phyloP scores from a whole-genome alignment of 495 filamentous ascomycete species.

The Evansstolkia leycettana region DNA sequence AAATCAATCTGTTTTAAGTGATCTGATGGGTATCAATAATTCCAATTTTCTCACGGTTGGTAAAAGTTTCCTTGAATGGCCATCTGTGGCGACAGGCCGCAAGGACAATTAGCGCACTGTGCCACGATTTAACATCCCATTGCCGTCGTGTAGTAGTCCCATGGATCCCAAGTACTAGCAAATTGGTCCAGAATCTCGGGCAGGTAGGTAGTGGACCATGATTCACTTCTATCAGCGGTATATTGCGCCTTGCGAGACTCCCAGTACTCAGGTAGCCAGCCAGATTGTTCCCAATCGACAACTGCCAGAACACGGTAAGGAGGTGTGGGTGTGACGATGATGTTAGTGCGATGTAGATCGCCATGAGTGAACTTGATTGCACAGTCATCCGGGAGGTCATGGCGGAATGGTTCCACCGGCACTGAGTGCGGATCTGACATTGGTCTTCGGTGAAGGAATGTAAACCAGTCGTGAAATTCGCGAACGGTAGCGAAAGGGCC shows the following conservation, averaged over 20 bases:
- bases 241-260: constrained; percentile 32
- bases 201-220: constrained; percentile 16
- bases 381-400: constrained; percentile 14
- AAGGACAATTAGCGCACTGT: too few relatives aligned
- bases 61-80: too few relatives aligned
- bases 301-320: constrained; percentile 24
- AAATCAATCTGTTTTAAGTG: too few relatives aligned
- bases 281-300: constrained; percentile 37
- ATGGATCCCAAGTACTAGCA: constrained; percentile 15
- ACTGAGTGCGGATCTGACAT: constrained; percentile 18
- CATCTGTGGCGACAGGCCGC: too few relatives aligned
- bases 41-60: too few relatives aligned
- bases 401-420: constrained; percentile 17
- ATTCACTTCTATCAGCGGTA: constrained; percentile 9
- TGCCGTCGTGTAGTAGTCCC: constrained; percentile 17
- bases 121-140: too few relatives aligned
- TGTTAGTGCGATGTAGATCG: constrained; percentile 34
- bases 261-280: constrained; percentile 37
- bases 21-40: too few relatives aligned
- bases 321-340: constrained; percentile 19
- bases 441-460: constrained; percentile 14
- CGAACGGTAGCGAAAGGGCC: constrained; percentile 16
- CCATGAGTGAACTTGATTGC: constrained; percentile 35
- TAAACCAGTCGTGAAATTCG: constrained; percentile 19
- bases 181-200: constrained; percentile 15